phyloP scores from a whole-genome alignment of 768 basidiomycete genomes.

The Termitomyces sp. region DNA sequence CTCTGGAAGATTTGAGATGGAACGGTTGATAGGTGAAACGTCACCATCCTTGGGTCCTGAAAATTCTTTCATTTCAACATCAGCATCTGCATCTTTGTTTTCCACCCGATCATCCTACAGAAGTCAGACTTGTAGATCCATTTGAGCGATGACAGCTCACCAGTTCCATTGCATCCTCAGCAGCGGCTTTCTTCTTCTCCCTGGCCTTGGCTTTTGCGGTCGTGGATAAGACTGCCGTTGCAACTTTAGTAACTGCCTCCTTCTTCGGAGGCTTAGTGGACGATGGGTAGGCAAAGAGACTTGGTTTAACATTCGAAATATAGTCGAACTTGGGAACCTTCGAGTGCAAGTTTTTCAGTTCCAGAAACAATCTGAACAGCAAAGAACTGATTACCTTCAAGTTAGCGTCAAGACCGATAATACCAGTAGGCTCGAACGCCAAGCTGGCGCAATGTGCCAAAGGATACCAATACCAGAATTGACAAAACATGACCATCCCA shows the following conservation, averaged over 20 bases:
- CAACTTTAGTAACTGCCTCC: slow-evolving; percentile 87
- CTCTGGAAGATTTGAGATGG: slow-evolving; percentile 44
- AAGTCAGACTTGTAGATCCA: slow-evolving; percentile 9
- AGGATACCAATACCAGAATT: slow-evolving; percentile 99
- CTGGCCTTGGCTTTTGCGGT: slow-evolving; percentile 96
- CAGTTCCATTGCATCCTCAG: slow-evolving; percentile 79
- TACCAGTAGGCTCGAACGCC: slow-evolving; percentile 92
- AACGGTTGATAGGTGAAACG: slow-evolving; percentile 52
- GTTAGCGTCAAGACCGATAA: slow-evolving; percentile 86
- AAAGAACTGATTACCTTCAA: slow-evolving; percentile 54
- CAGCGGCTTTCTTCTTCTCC: slow-evolving; percentile 87
- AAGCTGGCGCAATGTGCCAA: slow-evolving; percentile 89
- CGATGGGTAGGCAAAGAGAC: slow-evolving; percentile 88
- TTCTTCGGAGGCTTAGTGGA: slow-evolving; percentile 86
- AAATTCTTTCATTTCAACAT: slow-evolving; percentile 73
- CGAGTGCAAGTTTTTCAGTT: slow-evolving; percentile 4
- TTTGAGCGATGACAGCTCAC: slow-evolving; percentile 35
- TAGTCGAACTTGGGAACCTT: slow-evolving; percentile 94
- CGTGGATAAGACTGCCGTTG: slow-evolving; percentile 92
- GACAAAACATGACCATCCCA: slow-evolving; percentile 97
- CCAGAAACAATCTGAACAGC: neutral
- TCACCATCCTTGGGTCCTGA: slow-evolving; percentile 44
- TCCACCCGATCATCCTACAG: slow-evolving; percentile 52
- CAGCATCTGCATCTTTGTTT: slow-evolving; percentile 46
- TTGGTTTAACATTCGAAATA: slow-evolving; percentile 84